These are phyloP conservation scores for Saksenaea oblongispora DNA, from an alignment of 371 early-diverging fungal genomes.

Conservation along the genomic window DNA sequence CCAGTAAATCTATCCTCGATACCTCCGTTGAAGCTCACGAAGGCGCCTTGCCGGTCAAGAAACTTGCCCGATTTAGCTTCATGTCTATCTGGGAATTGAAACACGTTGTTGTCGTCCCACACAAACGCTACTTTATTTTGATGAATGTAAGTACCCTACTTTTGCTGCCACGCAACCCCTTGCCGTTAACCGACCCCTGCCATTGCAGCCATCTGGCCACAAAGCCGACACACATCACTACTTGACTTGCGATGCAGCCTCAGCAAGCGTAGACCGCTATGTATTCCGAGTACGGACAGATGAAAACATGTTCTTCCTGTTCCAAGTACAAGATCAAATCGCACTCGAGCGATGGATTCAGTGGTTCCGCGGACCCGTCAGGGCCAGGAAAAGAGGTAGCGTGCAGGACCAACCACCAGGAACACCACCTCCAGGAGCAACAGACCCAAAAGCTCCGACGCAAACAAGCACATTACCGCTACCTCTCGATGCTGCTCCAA, in stretches of 20 bases:
- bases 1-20: slow-evolving; percentile 25
- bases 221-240: slow-evolving; percentile 31
- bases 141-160: slow-evolving; percentile 28
- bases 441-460: neutral
- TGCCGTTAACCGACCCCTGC: too few relatives aligned
- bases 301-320: slow-evolving; percentile 22
- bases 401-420: neutral
- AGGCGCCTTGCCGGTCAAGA: slow-evolving; percentile 45
- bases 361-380: slow-evolving; percentile 34
- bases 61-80: slow-evolving; percentile 29
- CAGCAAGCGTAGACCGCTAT: slow-evolving; percentile 18
- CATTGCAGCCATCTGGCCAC: slow-evolving; percentile 28
- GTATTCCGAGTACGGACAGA: slow-evolving; percentile 35
- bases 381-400: neutral
- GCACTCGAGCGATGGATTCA: slow-evolving; percentile 38
- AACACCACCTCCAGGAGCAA: neutral
- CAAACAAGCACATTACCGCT: neutral
- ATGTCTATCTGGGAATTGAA: slow-evolving; percentile 50
- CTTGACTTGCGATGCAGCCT: slow-evolving; percentile 20
- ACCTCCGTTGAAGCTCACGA: slow-evolving; percentile 37
- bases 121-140: slow-evolving; percentile 35
- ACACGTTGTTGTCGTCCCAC: slow-evolving; percentile 37
- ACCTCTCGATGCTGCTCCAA: neutral
- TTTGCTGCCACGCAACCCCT: too few relatives aligned
- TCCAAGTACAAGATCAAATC: slow-evolving; percentile 41